Evolutionary conservation across 371 early-diverging fungal genomes (phyloP).

Genomic region (Rhizopus stolonifer): DNA sequence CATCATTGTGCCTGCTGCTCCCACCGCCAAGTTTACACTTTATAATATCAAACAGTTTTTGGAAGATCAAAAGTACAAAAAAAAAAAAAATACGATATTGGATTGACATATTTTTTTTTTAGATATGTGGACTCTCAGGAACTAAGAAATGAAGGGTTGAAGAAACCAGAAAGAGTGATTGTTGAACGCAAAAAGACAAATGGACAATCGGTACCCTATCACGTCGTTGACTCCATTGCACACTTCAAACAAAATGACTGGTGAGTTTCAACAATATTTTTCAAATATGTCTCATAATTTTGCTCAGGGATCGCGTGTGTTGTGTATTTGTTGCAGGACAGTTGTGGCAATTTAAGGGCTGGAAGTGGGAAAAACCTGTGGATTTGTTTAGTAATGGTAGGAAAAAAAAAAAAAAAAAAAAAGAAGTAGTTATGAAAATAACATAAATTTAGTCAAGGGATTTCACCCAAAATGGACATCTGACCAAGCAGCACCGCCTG

Average conservation of each 20-base stretch:
- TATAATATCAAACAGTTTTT: conserved; percentile 84
- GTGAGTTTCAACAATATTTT: conserved; percentile 26
- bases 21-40: conserved; percentile 79
- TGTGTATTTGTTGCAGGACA: conserved; percentile 89
- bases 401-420: neutral
- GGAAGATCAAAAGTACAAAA: conserved; percentile 62
- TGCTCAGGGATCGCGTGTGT: conserved; percentile 77
- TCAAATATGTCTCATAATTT: neutral
- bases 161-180: conserved; percentile 62
- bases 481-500: conserved; percentile 59
- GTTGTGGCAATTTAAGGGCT: conserved; percentile 92
- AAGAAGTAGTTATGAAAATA: neutral
- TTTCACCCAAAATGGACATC: conserved; percentile 80
- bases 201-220: conserved; percentile 55
- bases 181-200: conserved; percentile 58
- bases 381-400: conserved; percentile 79
- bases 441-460: conserved; percentile 59
- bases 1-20: conserved; percentile 87
- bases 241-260: conserved; percentile 73
- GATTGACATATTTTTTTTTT: neutral
- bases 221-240: conserved; percentile 71
- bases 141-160: conserved; percentile 59
- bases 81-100: neutral
- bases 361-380: conserved; percentile 83
- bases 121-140: conserved; percentile 69